Percentiles rank a stretch among this genome's conserved stretches.
Evolutionary conservation across 2,329 filamentous ascomycete species (phyloP).

Genomic region (Helotiales sp.): DNA sequence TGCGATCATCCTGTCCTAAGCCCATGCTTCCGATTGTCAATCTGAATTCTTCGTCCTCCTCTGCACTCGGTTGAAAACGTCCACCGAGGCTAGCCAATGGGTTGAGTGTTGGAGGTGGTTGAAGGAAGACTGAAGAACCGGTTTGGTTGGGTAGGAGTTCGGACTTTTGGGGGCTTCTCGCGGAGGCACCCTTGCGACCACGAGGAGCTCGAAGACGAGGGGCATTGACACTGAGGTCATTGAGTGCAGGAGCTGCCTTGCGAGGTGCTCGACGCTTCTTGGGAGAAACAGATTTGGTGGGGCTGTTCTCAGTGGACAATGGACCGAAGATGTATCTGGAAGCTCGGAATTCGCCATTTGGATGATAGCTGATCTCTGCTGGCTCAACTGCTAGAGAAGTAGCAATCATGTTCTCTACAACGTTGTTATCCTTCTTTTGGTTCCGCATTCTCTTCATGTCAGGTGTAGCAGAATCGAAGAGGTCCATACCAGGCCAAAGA

Average conservation of each 20-base stretch:
- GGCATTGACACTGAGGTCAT: slow-evolving; percentile 28
- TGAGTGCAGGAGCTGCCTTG: slow-evolving; percentile 20
- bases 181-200: slow-evolving; percentile 13
- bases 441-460: slow-evolving; percentile 74
- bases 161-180: slow-evolving; percentile 22
- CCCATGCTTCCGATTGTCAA: slow-evolving; percentile 29
- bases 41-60: slow-evolving; percentile 35
- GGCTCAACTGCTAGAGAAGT: slow-evolving; percentile 65
- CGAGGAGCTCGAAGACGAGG: slow-evolving; percentile 24
- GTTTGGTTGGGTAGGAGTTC: slow-evolving; percentile 6
- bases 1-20: slow-evolving; percentile 5
- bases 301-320: slow-evolving; percentile 52
- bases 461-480: slow-evolving; percentile 77
- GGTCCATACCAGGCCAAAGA: slow-evolving; percentile 75
- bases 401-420: slow-evolving; percentile 65
- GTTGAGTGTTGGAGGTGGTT: slow-evolving; percentile 24
- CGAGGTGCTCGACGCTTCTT: slow-evolving; percentile 31
- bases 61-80: slow-evolving; percentile 25
- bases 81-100: slow-evolving; percentile 24
- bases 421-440: slow-evolving; percentile 73
- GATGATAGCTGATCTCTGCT: slow-evolving; percentile 63
- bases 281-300: slow-evolving; percentile 28
- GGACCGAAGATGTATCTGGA: slow-evolving; percentile 60
- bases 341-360: slow-evolving; percentile 50
- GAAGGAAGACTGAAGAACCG: slow-evolving; percentile 13